Conservation (phyloP, 306 rosid genomes). For the Delonix regia region DNA sequence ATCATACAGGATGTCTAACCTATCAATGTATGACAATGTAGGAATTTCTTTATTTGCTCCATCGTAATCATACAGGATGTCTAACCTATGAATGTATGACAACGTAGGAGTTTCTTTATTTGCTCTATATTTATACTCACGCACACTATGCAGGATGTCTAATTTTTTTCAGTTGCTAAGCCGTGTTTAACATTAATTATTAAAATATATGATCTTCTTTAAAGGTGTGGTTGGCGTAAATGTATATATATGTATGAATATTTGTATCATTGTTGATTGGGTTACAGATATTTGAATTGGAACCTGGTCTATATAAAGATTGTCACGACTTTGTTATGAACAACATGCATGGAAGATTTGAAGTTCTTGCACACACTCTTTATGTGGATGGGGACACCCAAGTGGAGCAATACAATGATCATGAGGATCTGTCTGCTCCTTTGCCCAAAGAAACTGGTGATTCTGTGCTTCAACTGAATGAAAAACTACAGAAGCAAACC, state of each 20-base stretch:
- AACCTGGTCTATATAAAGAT: conserved; percentile 81
- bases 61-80: not conserved
- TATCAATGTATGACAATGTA: not conserved
- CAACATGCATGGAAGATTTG: conserved; percentile 75
- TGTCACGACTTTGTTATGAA: conserved; percentile 71
- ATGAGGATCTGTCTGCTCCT: conserved; percentile 52
- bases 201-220: not conserved
- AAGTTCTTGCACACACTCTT: conserved; percentile 82
- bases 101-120: not conserved
- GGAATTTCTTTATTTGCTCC: not conserved
- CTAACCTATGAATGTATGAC: not conserved
- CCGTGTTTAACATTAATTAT: not conserved
- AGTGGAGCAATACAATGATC: conserved; percentile 70
- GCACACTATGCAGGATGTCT: not conserved
- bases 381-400: conserved; percentile 75
- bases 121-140: not conserved
- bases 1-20: not conserved
- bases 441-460: conserved; percentile 49
- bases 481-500: conserved; percentile 67
- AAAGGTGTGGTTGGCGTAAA: not conserved
- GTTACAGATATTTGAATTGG: conserved; percentile 69
- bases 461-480: conserved; percentile 54
- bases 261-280: conserved; percentile 19
- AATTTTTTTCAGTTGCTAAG: not conserved
- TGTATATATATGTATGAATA: not conserved